Evolutionary conservation across 2,329 filamentous ascomycete genomes (phyloP), one percentile per base, ranked within the genome.

Genomic region (Verticillium tricorpus): DNA sequence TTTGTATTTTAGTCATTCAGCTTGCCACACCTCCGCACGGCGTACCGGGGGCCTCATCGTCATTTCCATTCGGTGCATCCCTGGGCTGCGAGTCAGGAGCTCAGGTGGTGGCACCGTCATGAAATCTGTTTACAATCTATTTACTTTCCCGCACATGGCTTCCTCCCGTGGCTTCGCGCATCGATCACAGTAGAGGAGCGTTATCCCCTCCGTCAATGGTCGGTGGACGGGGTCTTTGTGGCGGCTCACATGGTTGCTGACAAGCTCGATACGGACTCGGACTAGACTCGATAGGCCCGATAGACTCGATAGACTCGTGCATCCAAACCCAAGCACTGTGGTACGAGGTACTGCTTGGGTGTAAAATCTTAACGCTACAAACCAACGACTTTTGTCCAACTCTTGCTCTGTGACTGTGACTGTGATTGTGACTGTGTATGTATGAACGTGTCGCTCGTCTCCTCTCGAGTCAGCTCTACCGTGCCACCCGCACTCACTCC

Each of bases 31-130:
- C 56, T 58, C 59, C 55, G 63, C 64, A 61, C 54, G 64, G 64
- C 64, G 64, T 64, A 61, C 45, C 39, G 64, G 64, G 55, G 64
- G 45, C 12, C 17, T 50, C 58, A 61, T 64, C 34, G 17, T 35
- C 34, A 58, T 9, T 35, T 39, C 19, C n/a, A 37, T 50, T 22
- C 45, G n/a, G 37, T 50, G 25, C 22, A 50, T n/a, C 45, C 25
- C 19, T 22, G 45, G 45, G 45, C 19, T 22, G 45, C 45, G 22
- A 22, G 45, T 50, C 45, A 22, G 45, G 40, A 22, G 19, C n/a
- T n/a, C 22, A 50, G 45, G 19, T 9, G 45, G 45, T 25, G 22
- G 45, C 19, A 50, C 22, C 15, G 6, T 40, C 45, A 50, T 50
- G 45, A 40, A 40, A 50, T 50, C 19, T 50, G 45, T 50, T 50